Base-by-base conservation (phyloP, 768 basidiomycete genomes). In the Tephrocybe sp. region DNA sequence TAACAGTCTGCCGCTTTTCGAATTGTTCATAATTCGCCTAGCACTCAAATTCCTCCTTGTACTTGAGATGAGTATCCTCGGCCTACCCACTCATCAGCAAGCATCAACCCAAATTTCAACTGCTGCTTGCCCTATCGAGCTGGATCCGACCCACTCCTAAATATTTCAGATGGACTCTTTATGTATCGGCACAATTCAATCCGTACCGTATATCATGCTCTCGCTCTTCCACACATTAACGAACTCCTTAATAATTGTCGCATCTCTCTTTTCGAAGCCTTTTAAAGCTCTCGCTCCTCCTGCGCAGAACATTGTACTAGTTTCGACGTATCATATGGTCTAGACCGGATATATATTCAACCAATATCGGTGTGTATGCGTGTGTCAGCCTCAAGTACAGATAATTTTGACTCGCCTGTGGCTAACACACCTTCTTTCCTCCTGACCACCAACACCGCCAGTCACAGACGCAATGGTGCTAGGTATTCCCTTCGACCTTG, bases 91-190 rank as follows among this genome's bases (percentile, higher is more conserved):
- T n/a, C 74, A 71, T 4, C 75, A 72, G 31, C 63, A 64, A 9
- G 72, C 84, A 3, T 80, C 84, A 0, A 80, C 81, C 0, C 75
- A 79, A 51, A 75, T 88, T 30, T 64, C 76, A 8, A 70, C 78
- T 56, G 90, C 83, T 0, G 69, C 76, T 21, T 89, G 87, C 55
- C 92, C 92, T 1, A 78, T 87, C 51, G 79, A 88, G 59, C 73
- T 92, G 0, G 61, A 86, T 5, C 56, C 70, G 3, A 79, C 72
- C 57, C 73, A 79, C 43, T 75, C 62, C 26, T 89, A 71, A 72
- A 55, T 46, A 37, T 18, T 26, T 24, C 39, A 18, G n/a, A 30
- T 48, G 38, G 49, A 53, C 48, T n/a, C 31, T 49, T n/a, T 30
- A 38, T 41, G 38, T 27, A 28, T 50, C 18, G 19, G 36, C 32